Percentiles rank a stretch among this genome's conserved stretches.
Evolutionary conservation across 129 eudicot genomes (phyloP).

Genomic region (Artemisia tridentata): DNA sequence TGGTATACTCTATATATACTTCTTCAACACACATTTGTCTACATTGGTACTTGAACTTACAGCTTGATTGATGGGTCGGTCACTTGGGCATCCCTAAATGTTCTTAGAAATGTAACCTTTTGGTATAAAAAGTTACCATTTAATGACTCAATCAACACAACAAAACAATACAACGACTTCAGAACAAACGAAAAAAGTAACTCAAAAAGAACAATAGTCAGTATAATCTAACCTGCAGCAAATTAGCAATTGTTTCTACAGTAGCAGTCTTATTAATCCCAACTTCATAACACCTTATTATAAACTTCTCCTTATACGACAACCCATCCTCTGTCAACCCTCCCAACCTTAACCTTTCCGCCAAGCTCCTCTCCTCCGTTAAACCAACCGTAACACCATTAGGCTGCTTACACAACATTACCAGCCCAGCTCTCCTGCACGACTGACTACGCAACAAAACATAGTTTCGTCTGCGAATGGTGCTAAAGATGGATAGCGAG

Average conservation of each 20-base stretch:
- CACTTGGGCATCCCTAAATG: too few species aligned
- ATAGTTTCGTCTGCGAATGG: constrained; percentile 20
- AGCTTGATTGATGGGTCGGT: too few species aligned
- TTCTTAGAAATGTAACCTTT: too few species aligned
- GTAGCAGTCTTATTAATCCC: constrained; percentile 88
- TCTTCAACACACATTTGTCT: too few species aligned
- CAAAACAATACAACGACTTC: neutral
- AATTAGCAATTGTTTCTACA: constrained; percentile 84
- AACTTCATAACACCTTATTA: constrained; percentile 81
- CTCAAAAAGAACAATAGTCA: neutral
- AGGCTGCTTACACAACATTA: constrained; percentile 10
- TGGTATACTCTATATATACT: too few species aligned
- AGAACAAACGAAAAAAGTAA: neutral
- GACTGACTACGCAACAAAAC: constrained; percentile 1
- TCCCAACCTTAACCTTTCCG: constrained; percentile 66
- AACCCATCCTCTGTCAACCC: constrained; percentile 72
- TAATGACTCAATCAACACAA: neutral
- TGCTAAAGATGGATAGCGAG: constrained; percentile 14
- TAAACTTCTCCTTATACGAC: constrained; percentile 75
- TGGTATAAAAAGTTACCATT: too few species aligned
- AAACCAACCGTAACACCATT: constrained; percentile 6
- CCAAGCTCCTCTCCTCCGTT: constrained; percentile 34
- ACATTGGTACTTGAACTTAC: too few species aligned
- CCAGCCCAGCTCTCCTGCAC: constrained; percentile 17
- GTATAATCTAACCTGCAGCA: constrained; percentile 54